These are phyloP conservation scores for Chlorella variabilis DNA, from an alignment of 163 green algal species.

Conservation along the genomic window DNA sequence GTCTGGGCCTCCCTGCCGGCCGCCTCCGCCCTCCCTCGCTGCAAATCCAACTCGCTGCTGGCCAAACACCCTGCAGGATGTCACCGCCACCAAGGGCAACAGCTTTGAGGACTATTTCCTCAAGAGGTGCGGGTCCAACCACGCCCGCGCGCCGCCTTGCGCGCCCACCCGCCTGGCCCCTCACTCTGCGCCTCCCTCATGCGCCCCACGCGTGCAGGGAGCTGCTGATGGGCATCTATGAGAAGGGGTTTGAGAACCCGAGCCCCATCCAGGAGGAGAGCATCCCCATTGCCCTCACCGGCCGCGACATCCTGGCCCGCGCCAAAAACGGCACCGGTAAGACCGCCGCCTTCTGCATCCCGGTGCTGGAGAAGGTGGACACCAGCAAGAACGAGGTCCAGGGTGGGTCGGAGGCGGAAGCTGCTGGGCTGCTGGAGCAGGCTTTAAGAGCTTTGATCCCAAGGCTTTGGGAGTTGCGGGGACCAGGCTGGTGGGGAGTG, in stretches of 20 bases:
- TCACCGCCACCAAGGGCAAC: conserved; percentile 97
- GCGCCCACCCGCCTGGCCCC: too few species aligned
- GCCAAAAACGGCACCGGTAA: conserved; percentile 99
- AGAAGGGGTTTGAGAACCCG: conserved; percentile 99
- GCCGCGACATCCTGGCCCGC: conserved; percentile 97
- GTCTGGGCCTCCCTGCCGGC: too few species aligned
- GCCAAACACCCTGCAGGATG: conserved; percentile 91
- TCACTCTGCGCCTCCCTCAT: too few species aligned
- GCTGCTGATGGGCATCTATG: conserved; percentile 99
- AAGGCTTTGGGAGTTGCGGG: too few species aligned
- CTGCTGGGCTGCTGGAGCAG: background rate
- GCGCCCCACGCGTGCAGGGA: conserved; percentile 49
- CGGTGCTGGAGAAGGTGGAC: conserved; percentile 96
- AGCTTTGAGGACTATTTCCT: conserved; percentile 98
- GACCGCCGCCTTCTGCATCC: conserved; percentile 98
- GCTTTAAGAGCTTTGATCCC: too few species aligned
- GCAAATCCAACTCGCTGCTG: too few species aligned
- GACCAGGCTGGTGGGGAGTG: too few species aligned
- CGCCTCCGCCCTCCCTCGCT: background rate
- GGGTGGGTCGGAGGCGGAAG: conserved; percentile 56
- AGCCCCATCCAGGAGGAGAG: conserved; percentile 97
- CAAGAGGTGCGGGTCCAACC: conserved; percentile 72
- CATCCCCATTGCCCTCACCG: conserved; percentile 98
- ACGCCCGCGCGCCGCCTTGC: too few species aligned
- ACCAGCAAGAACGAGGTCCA: conserved; percentile 90